A percentile compares a stretch with the other conserved stretches of the same genome.
Evolutionary conservation across 805 yeast genomes (phyloP).

Genomic region (Hemisphaericaspora nanyangensis): DNA sequence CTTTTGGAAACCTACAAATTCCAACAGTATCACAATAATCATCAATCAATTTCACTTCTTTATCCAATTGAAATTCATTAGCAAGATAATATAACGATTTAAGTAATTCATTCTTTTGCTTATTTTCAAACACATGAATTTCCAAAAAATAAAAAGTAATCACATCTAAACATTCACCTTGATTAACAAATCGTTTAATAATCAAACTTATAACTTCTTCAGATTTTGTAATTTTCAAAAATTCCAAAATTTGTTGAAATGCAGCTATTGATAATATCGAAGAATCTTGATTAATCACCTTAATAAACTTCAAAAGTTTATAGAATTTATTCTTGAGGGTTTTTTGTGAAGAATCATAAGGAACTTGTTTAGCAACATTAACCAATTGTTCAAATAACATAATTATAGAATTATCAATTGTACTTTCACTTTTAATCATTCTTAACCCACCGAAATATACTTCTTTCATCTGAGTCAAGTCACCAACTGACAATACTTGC

Average conservation of each 20-base stretch:
- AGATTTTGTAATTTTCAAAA: constrained; percentile 21
- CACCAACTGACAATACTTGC: background rate
- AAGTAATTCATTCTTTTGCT: constrained; percentile 20
- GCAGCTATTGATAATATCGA: constrained; percentile 21
- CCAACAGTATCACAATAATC: constrained; percentile 5
- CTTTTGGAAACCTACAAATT: too few species aligned
- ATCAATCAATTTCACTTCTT: constrained; percentile 2
- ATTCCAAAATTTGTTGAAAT: constrained; percentile 20
- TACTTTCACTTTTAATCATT: background rate
- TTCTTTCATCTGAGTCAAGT: background rate
- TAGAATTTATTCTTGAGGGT: constrained; percentile 16
- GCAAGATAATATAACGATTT: constrained; percentile 21
- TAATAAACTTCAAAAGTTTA: constrained; percentile 21
- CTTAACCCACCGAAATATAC: background rate
- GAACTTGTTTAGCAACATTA: background rate
- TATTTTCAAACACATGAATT: constrained; percentile 13
- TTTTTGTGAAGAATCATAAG: background rate
- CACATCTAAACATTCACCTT: constrained; percentile 12
- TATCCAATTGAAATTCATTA: constrained; percentile 16
- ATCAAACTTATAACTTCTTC: constrained; percentile 20
- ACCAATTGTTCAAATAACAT: background rate
- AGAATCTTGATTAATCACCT: constrained; percentile 13
- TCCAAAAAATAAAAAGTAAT: constrained; percentile 32
- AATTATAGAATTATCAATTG: background rate
- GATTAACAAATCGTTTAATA: constrained; percentile 21